Base-by-base conservation (phyloP, 306 rosid species). In the Quercus agrifolia region DNA sequence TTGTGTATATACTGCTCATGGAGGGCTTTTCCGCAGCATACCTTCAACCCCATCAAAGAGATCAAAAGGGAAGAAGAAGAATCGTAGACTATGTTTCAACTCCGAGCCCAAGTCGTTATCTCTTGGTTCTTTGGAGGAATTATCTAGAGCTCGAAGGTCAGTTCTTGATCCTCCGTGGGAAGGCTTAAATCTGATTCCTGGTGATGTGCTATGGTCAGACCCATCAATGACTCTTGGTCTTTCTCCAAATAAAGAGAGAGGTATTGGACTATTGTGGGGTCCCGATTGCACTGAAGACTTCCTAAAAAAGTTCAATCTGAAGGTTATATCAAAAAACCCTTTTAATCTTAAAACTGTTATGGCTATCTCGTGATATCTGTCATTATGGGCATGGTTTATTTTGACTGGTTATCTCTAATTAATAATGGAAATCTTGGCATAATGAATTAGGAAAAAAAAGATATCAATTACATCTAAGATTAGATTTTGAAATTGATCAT, bases 91-190 rank as follows among this genome's bases (percentile, higher is more conserved):
- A 71, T 75, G 71, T 73, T 70, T 89, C 49, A 85, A 67, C 83
- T 17, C 86, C 2, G 94, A 90, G 64, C 70, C 79, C 31, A 87
- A 79, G 76, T n/a, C 64, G 28, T 74, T 91, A 27, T 78, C 87
- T 19, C 86, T 93, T 59, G 98, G 95, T 61, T 86, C 97, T 52
- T 81, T 91, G 83, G 98, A 93, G 54, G 98, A 93, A 75, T 77
- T 93, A 77, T 81, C 86, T 1, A 91, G 69, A 78, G 93, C 95
- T 73, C 87, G 98, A 23, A 83, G 98, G 68, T 87, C 98, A 20
- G 95, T 93, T 73, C 95, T 93, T 83, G 98, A 93, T 87, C 98
- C 98, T 83, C 97, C 98, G 0, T 93, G 97, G 98, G 98, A 91
- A 88, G 97, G 97, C 71, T 13, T 77, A 58, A 93, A 93, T 82